These are phyloP conservation scores for Fimicolochytrium jonesii DNA, from an alignment of 192 early-diverging fungal genomes.

Conservation along the genomic window DNA sequence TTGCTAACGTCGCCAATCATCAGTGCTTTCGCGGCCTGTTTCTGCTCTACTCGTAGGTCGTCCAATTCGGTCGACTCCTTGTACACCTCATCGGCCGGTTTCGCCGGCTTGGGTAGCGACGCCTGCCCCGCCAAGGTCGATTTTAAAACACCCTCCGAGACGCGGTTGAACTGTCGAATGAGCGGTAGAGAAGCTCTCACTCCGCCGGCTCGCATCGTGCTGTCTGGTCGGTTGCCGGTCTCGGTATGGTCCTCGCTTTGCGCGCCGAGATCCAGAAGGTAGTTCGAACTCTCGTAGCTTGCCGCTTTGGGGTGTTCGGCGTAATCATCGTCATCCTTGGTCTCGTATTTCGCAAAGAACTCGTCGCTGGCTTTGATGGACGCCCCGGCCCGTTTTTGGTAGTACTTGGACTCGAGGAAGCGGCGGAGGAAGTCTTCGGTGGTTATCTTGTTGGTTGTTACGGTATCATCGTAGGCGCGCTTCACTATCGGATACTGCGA, in stretches of 20 bases:
- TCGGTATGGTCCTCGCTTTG: slow-evolving; percentile 79
- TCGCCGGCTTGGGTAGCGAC: neutral
- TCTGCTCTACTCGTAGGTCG: slow-evolving; percentile 57
- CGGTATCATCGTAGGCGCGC: slow-evolving; percentile 16
- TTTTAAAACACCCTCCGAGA: slow-evolving; percentile 76
- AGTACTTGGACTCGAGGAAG: slow-evolving; percentile 78
- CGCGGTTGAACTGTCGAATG: slow-evolving; percentile 84
- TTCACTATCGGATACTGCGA: slow-evolving; percentile 74
- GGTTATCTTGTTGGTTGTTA: slow-evolving; percentile 35
- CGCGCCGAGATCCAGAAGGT: slow-evolving; percentile 73
- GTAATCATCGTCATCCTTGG: slow-evolving; percentile 69
- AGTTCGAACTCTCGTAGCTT: slow-evolving; percentile 54
- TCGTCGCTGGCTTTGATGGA: slow-evolving; percentile 51
- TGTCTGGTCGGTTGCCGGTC: slow-evolving; percentile 72
- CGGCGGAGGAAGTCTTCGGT: slow-evolving; percentile 86
- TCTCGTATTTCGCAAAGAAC: slow-evolving; percentile 73
- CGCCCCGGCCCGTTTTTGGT: slow-evolving; percentile 68
- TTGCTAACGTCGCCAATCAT: slow-evolving; percentile 68
- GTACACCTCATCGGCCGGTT: slow-evolving; percentile 6
- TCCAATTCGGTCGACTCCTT: slow-evolving; percentile 57
- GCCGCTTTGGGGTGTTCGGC: slow-evolving; percentile 39
- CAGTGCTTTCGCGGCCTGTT: slow-evolving; percentile 49
- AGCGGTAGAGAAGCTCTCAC: slow-evolving; percentile 64
- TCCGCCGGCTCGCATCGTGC: slow-evolving; percentile 72
- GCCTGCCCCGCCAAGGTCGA: neutral